Base-by-base conservation (phyloP, 257 asterid genomes). In the Petunia secreta region DNA sequence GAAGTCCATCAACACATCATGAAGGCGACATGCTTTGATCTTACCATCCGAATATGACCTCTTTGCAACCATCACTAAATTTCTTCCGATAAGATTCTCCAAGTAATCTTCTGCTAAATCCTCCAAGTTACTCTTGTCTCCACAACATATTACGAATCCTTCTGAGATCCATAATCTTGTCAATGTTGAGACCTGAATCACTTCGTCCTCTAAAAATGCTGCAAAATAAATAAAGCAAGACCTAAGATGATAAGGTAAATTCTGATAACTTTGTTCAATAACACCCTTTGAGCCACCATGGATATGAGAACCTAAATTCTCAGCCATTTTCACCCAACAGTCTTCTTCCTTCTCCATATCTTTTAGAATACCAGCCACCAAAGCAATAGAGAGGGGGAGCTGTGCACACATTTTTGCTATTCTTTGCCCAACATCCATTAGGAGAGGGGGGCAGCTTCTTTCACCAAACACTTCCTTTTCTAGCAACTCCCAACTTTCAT, bases 401-500 rank as follows among this genome's bases (percentile, higher is more conserved):
- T 57, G 41, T 71, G 11, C 16, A 43, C 77, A 71, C 10, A 43
- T 71, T 15, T 13, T 2, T 38, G 55, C 77, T 4, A 71, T 71
- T 4, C 50, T 8, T 37, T 43, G 48, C 2, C 77, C 59, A 37
- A 71, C 34, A 13, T 44, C 77, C 10, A 71, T 43, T n/a, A 71
- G 48, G 10, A 43, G 59, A 10, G 57, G 11, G 50, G 77, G 55
- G 77, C 36, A 71, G 1, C 58, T 71, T 71, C 16, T 6, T 71
- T 46, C 39, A 14, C 37, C 15, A 71, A 71, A 71, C 10, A 71
- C 40, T 39, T 71, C 50, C 40, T 71, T 43, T 16, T n/a, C 13
- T 16, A 71, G n/a, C n/a, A 71, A 25, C 13, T 71, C 55, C 77
- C 77, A 71, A 71, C 77, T 71, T 41, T 71, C 59, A 44, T 71